Percentiles rank a stretch among this genome's conserved stretches.
phyloP scores from a whole-genome alignment of 176 grass and related monocot species.

The Otatea glauca region DNA sequence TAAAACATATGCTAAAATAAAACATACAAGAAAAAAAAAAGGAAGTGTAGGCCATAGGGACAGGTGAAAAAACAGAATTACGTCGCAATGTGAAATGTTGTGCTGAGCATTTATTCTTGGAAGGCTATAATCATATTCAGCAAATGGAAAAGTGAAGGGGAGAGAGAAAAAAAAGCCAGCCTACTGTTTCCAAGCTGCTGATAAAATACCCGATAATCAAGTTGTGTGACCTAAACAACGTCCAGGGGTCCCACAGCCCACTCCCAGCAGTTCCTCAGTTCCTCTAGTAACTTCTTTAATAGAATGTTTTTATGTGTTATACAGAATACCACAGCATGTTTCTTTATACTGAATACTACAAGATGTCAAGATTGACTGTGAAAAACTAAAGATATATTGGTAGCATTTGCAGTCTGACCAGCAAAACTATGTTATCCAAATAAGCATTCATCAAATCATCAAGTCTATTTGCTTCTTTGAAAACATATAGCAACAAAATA shows the following conservation, averaged over 20 bases:
- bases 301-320: neutral
- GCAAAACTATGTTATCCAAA: conserved; percentile 34
- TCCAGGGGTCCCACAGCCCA: neutral
- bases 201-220: conserved; percentile 4
- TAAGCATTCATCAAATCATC: neutral
- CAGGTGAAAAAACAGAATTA: conserved; percentile 14
- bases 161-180: neutral
- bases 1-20: neutral
- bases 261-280: neutral
- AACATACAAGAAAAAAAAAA: conserved; percentile 5
- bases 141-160: conserved; percentile 3
- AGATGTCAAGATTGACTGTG: conserved; percentile 15
- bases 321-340: neutral
- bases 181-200: neutral
- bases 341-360: conserved; percentile 24
- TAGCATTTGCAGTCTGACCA: neutral
- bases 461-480: neutral
- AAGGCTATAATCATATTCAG: neutral
- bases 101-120: neutral
- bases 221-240: neutral
- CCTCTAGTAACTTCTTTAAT: conserved; percentile 4
- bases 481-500: conserved; percentile 20
- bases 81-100: neutral
- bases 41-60: neutral
- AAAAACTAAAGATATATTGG: conserved; percentile 2